Percentiles rank a stretch among this genome's conserved stretches.
Conservation (phyloP, 2,329 filamentous ascomycete species). For the Sclerotinia spermophila region DNA sequence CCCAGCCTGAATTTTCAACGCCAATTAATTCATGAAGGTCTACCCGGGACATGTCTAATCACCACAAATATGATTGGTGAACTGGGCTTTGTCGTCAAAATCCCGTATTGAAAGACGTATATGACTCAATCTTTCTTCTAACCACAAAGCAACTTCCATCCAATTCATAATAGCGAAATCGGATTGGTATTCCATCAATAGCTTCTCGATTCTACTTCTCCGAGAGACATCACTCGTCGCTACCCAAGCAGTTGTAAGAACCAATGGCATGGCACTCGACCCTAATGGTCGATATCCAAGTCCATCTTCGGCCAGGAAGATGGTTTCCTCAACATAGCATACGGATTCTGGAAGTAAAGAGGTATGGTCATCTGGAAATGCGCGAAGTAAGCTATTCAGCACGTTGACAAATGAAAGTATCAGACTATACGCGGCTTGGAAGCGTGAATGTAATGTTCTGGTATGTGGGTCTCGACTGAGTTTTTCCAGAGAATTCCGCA, state of each 20-base stretch:
- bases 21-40: no score
- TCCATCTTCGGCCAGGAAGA: neutral
- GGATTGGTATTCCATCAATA: neutral
- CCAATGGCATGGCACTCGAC: neutral
- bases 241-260: neutral
- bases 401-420: neutral
- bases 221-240: neutral
- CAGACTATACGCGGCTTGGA: neutral
- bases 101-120: neutral
- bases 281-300: neutral
- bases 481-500: neutral
- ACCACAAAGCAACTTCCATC: neutral
- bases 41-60: no score
- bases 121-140: neutral
- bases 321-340: neutral
- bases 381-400: neutral
- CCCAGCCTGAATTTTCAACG: no score
- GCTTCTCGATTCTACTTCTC: neutral
- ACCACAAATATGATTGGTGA: no score
- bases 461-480: neutral
- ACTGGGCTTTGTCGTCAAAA: no score
- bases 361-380: neutral
- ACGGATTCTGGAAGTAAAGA: neutral
- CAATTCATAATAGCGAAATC: conserved; percentile 3
- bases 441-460: conserved; percentile 2